phyloP scores from a whole-genome alignment of 495 filamentous ascomycete genomes.

The Rhizodiscina lignyota region DNA sequence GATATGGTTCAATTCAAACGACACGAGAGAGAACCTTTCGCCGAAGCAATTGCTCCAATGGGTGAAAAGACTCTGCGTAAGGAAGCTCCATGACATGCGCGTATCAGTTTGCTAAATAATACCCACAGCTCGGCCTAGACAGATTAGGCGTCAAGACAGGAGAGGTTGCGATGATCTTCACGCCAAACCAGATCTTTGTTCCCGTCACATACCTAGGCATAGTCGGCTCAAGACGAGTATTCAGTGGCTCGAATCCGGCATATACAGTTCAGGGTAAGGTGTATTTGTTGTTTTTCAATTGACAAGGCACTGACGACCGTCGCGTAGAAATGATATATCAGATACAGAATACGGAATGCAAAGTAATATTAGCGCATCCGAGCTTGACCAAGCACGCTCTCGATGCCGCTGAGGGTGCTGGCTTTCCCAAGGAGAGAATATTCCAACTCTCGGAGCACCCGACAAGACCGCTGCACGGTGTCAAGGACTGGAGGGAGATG shows the following conservation, averaged over 20 bases:
- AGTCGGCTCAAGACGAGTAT: constrained; percentile 24
- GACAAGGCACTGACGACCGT: too few species aligned
- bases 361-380: constrained; percentile 21
- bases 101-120: too few species aligned
- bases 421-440: constrained; percentile 22
- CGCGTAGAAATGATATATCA: constrained; percentile 28
- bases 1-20: constrained; percentile 28
- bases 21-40: constrained; percentile 20
- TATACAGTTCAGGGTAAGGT: constrained; percentile 19
- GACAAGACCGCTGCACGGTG: constrained; percentile 12
- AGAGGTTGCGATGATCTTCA: constrained; percentile 28
- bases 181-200: constrained; percentile 31
- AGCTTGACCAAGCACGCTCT: constrained; percentile 18
- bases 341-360: constrained; percentile 23
- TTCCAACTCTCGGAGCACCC: constrained; percentile 33
- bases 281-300: too few species aligned
- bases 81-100: too few species aligned
- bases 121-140: constrained; percentile 25
- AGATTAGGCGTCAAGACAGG: constrained; percentile 19
- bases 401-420: constrained; percentile 26
- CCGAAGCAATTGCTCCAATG: constrained; percentile 23
- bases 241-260: constrained; percentile 20
- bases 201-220: constrained; percentile 30
- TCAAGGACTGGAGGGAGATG: constrained; percentile 33
- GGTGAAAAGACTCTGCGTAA: constrained; percentile 27